Evolutionary conservation across 768 basidiomycete species (phyloP).

Genomic region (Fistulinella prunicolor): DNA sequence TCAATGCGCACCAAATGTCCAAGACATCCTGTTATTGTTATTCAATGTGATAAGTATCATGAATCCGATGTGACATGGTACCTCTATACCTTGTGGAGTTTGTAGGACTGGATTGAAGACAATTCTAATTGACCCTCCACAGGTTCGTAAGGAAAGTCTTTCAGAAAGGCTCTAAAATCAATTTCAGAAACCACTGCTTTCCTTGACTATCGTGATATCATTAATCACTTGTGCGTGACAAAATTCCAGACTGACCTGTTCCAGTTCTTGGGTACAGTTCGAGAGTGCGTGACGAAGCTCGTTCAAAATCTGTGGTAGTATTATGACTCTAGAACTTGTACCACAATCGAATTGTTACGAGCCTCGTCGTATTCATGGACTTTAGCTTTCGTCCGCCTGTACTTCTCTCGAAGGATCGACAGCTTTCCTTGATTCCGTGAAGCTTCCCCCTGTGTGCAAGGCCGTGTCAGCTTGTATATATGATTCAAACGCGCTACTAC

Average conservation of each 20-base stretch:
- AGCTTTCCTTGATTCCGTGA: slow-evolving; percentile 8
- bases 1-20: slow-evolving; percentile 8
- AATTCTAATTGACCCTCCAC: slow-evolving; percentile 13
- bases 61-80: neutral
- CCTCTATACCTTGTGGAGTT: slow-evolving; percentile 17
- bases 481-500: neutral
- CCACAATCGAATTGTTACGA: slow-evolving; percentile 5
- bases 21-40: slow-evolving; percentile 4
- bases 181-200: slow-evolving; percentile 14
- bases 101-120: slow-evolving; percentile 4
- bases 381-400: slow-evolving; percentile 18
- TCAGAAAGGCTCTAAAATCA: slow-evolving; percentile 11
- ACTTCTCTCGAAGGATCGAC: slow-evolving; percentile 16
- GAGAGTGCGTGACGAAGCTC: slow-evolving; percentile 20
- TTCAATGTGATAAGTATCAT: neutral
- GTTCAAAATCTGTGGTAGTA: slow-evolving; percentile 12
- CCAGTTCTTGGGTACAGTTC: slow-evolving; percentile 18
- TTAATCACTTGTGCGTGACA: slow-evolving; percentile 1
- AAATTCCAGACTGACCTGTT: slow-evolving; percentile 9
- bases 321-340: neutral
- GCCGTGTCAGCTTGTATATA: neutral
- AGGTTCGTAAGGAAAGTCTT: slow-evolving; percentile 6
- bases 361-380: slow-evolving; percentile 17
- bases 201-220: slow-evolving; percentile 6
- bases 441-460: slow-evolving; percentile 11